Base-by-base conservation (phyloP, 768 basidiomycete species). In the Macrocybe gigantea region DNA sequence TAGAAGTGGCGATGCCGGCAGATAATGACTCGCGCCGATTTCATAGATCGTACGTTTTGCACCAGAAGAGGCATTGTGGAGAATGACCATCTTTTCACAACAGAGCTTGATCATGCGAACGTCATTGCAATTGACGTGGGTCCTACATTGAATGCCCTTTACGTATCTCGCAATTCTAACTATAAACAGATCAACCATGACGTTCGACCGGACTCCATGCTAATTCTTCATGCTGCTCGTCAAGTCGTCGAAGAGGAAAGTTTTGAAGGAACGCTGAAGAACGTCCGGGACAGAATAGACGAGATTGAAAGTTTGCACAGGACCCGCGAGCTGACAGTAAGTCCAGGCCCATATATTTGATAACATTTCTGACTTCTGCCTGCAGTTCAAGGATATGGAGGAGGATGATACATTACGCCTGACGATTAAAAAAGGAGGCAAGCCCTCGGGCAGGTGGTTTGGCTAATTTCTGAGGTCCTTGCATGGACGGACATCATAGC, bases 301-400 rank as follows among this genome's bases (percentile, higher is more conserved):
- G 85, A 88, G 64, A 93, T 94, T 57, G 92, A 94, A 66, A 85
- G 83, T 62, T 59, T 92, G 49, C 87, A 88, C 50, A 74, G 88
- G 38, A 90, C 88, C 15, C 68, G 85, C 48, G 87, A 90, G 64
- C 63, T 89, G 51, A 88, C 84, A 38, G 86, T 88, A 56, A 33
- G 77, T 68, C 29, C 49, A 8, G 31, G 11, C 38, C 29, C 2
- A 40, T 41, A 45, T 43, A 35, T 12, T 22, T 30, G 43, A 22
- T 40, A 38, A 36, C 33, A 38, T 48, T 7, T 41, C 22, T 44
- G 13, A 33, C 13, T 6, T 48, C 35, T 33, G 13, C 30, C 44
- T 31, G 9, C 44, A 77, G 75, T 77, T 76, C 64, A 77, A 77
- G 54, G 75, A 77, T 48, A 55, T 77, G 7, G 64, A 62, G 38